A percentile compares a stretch with the other conserved stretches of the same genome.
phyloP scores from a whole-genome alignment of 306 rosid species.

The Corylus avellana region DNA sequence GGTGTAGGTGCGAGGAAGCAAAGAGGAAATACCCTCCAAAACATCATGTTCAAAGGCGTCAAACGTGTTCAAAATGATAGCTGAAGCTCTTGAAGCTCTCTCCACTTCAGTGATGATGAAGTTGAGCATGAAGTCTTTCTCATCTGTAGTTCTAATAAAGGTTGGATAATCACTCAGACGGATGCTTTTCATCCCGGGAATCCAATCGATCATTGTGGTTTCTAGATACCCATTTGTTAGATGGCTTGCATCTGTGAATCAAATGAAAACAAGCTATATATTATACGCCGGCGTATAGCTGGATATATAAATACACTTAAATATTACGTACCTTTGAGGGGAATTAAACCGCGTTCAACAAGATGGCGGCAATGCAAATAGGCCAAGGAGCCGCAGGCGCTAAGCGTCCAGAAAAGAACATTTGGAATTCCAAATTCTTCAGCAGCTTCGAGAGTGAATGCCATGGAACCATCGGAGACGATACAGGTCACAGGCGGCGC shows the following conservation, averaged over 20 bases:
- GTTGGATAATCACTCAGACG: slow-evolving; percentile 26
- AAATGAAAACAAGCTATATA: too few species aligned
- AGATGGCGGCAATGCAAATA: too few species aligned
- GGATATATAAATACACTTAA: too few species aligned
- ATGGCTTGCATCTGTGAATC: slow-evolving; percentile 1
- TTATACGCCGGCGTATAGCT: too few species aligned
- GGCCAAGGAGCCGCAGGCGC: too few species aligned
- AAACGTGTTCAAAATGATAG: slow-evolving; percentile 30
- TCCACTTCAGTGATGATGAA: background rate
- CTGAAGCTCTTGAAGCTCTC: slow-evolving; percentile 10
- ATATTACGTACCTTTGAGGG: too few species aligned
- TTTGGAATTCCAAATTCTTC: too few species aligned
- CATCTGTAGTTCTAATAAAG: slow-evolving; percentile 7
- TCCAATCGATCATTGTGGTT: slow-evolving; percentile 14
- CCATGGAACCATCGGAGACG: too few species aligned
- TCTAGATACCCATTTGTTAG: slow-evolving; percentile 24
- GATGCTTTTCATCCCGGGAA: slow-evolving; percentile 26
- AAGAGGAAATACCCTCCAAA: slow-evolving; percentile 14
- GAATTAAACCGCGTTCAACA: too few species aligned
- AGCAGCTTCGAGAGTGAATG: too few species aligned
- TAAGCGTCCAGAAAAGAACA: too few species aligned
- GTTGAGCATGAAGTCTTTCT: slow-evolving; percentile 2
- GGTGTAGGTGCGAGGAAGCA: slow-evolving; percentile 12
- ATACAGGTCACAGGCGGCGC: too few species aligned
- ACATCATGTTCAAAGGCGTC: slow-evolving; percentile 19